Evolutionary conservation across 768 basidiomycete genomes (phyloP).

Genomic region (Russula olivacea): DNA sequence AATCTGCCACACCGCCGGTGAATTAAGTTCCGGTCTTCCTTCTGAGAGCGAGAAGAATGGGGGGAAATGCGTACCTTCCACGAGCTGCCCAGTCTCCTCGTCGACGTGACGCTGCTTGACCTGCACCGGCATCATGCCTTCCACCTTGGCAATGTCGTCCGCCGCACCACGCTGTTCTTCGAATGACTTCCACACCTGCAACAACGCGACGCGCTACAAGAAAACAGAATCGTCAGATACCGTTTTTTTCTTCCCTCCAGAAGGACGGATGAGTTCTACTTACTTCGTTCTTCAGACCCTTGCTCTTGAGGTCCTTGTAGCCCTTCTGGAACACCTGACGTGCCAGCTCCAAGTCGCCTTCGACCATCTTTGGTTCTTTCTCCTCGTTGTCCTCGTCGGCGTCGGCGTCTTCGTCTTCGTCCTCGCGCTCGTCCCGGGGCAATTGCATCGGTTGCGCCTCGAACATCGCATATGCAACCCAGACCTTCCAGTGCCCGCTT

Average conservation of each 20-base stretch:
- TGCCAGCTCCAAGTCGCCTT: slow-evolving; percentile 66
- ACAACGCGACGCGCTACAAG: slow-evolving; percentile 75
- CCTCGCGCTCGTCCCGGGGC: slow-evolving; percentile 58
- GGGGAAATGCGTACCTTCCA: slow-evolving; percentile 60
- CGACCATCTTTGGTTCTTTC: slow-evolving; percentile 48
- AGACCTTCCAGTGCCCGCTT: slow-evolving; percentile 94
- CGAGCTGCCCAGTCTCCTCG: slow-evolving; percentile 74
- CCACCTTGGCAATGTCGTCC: slow-evolving; percentile 73
- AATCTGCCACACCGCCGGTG: slow-evolving; percentile 48
- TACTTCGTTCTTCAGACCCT: slow-evolving; percentile 85
- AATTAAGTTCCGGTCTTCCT: neutral
- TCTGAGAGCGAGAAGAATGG: neutral
- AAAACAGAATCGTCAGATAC: slow-evolving; percentile 10
- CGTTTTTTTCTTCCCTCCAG: neutral
- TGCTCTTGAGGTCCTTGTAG: slow-evolving; percentile 80
- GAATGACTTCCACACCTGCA: slow-evolving; percentile 94
- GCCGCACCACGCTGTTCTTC: slow-evolving; percentile 74
- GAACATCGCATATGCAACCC: slow-evolving; percentile 92
- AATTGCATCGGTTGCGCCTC: slow-evolving; percentile 74
- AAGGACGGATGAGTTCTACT: neutral
- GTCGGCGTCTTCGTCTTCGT: slow-evolving; percentile 57
- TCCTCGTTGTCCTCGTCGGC: slow-evolving; percentile 43
- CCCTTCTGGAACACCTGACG: slow-evolving; percentile 79
- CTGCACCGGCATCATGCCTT: slow-evolving; percentile 90
- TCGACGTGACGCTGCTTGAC: slow-evolving; percentile 81